Conservation (phyloP, 2,329 filamentous ascomycete species). For the Ascochyta pisi region DNA sequence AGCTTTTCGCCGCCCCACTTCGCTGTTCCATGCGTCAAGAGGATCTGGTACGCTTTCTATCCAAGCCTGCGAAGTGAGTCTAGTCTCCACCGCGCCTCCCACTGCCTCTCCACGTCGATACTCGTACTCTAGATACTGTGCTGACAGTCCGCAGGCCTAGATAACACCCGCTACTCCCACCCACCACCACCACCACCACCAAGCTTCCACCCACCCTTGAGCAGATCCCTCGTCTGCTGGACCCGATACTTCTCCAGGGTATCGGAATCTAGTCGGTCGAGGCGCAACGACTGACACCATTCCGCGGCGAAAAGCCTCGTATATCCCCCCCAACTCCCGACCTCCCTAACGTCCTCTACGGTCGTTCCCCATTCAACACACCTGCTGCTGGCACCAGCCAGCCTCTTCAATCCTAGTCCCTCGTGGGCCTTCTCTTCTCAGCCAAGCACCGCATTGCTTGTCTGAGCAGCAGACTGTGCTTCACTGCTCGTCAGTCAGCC, state of each 20-base stretch:
- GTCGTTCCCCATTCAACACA: slow-evolving; percentile 60
- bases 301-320: slow-evolving; percentile 83
- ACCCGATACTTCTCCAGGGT: slow-evolving; percentile 83
- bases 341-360: slow-evolving; percentile 86
- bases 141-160: slow-evolving; percentile 60
- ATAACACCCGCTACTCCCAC: slow-evolving; percentile 66
- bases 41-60: slow-evolving; percentile 90
- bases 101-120: background rate
- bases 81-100: slow-evolving; percentile 13
- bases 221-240: slow-evolving; percentile 78
- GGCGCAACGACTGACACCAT: slow-evolving; percentile 75
- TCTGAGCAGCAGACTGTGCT: slow-evolving; percentile 98
- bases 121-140: background rate
- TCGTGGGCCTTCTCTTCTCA: slow-evolving; percentile 96
- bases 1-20: slow-evolving; percentile 24
- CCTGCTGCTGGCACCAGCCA: slow-evolving; percentile 88
- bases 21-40: slow-evolving; percentile 81
- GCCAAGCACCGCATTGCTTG: slow-evolving; percentile 92
- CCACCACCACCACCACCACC: slow-evolving; percentile 22
- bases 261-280: slow-evolving; percentile 81
- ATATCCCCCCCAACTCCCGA: slow-evolving; percentile 80
- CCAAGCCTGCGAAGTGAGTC: slow-evolving; percentile 89
- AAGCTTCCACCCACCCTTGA: slow-evolving; percentile 42
- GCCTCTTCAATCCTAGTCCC: slow-evolving; percentile 66
- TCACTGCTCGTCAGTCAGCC: slow-evolving; percentile 60